phyloP scores from a whole-genome alignment of 1,284 basidiomycete species.

The Cryptococcus hybrid region DNA sequence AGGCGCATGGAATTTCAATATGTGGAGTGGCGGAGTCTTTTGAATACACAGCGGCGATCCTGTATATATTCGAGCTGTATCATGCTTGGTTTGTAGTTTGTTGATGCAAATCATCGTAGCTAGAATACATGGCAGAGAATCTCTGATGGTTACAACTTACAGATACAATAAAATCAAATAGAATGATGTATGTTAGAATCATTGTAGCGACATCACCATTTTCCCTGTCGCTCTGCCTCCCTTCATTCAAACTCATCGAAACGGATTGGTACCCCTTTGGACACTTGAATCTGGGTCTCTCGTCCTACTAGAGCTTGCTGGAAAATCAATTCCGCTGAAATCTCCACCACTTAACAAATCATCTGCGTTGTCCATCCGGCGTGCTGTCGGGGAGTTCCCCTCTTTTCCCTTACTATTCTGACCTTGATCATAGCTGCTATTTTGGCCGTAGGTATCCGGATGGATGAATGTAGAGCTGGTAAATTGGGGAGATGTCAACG shows the following conservation, averaged over 20 bases:
- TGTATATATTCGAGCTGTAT: no score
- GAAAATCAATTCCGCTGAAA: not conserved
- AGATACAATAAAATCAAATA: no score
- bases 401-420: not conserved
- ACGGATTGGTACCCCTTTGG: no score
- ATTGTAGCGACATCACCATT: no score
- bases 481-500: constrained; percentile 3
- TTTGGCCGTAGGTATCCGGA: not conserved
- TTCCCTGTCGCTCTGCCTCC: no score
- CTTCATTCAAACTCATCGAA: constrained; percentile 34
- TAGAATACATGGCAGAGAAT: no score
- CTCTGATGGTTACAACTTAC: no score
- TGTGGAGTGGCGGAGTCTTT: constrained; percentile 40
- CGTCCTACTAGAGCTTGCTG: no score
- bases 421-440: not conserved
- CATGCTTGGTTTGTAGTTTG: no score
- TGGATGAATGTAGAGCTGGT: not conserved
- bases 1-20: constrained; percentile 45
- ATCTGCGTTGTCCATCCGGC: constrained; percentile 12
- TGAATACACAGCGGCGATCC: not conserved
- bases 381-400: constrained; percentile 12
- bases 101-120: no score
- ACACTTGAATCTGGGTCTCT: no score
- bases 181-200: no score
- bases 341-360: constrained; percentile 6